These are phyloP conservation scores for Exophiala spinifera DNA, from an alignment of 2,329 filamentous ascomycete genomes.

Conservation along the genomic window DNA sequence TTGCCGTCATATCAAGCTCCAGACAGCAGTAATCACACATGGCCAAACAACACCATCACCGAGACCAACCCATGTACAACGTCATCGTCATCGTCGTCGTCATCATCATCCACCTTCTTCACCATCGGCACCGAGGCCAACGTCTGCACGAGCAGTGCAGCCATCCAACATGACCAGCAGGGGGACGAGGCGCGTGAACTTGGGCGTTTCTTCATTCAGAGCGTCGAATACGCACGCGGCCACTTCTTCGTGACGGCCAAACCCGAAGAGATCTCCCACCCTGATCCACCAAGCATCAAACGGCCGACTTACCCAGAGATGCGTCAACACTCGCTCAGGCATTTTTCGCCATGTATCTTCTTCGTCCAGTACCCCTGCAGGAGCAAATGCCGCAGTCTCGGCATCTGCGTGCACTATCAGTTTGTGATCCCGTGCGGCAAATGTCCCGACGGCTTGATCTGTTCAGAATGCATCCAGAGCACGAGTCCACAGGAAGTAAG, in stretches of 20 bases:
- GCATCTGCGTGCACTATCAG: slow-evolving; percentile 27
- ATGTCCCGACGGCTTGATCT: slow-evolving; percentile 24
- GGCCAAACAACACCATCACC: too few species aligned
- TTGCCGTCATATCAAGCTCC: too few species aligned
- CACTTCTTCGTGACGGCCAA: slow-evolving; percentile 6
- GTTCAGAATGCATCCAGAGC: slow-evolving; percentile 12
- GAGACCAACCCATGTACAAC: too few species aligned
- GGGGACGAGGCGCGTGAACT: not conserved
- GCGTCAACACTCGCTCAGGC: slow-evolving; percentile 9
- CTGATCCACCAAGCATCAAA: slow-evolving; percentile 9
- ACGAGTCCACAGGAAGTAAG: slow-evolving; percentile 7
- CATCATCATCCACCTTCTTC: too few species aligned
- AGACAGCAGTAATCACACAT: too few species aligned
- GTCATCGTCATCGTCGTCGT: too few species aligned
- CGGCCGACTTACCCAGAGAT: slow-evolving; percentile 8
- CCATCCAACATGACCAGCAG: too few species aligned
- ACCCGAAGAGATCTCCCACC: slow-evolving; percentile 8
- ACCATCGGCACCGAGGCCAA: too few species aligned
- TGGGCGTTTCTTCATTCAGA: slow-evolving; percentile 13
- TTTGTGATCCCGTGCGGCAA: slow-evolving; percentile 20
- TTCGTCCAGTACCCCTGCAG: slow-evolving; percentile 22
- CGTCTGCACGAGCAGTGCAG: too few species aligned
- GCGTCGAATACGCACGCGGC: slow-evolving; percentile 4
- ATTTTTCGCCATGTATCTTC: slow-evolving; percentile 18
- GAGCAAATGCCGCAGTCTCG: slow-evolving; percentile 21